phyloP scores from a whole-genome alignment of 148 eudicot genomes.

The Cornus florida region DNA sequence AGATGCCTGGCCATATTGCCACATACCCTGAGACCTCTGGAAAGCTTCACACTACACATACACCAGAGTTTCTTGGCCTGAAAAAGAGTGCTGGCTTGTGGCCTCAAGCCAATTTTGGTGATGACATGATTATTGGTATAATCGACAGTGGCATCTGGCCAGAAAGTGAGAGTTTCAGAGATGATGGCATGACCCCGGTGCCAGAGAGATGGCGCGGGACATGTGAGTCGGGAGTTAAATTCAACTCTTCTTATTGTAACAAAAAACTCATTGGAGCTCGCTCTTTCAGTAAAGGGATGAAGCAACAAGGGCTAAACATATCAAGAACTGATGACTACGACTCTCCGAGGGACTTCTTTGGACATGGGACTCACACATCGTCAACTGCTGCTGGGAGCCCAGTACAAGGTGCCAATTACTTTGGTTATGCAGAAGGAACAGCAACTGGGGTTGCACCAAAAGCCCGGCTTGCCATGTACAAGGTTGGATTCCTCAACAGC shows the following conservation, averaged over 20 bases:
- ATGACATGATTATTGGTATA: constrained; percentile 41
- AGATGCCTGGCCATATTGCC: too few species aligned
- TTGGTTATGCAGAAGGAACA: constrained; percentile 38
- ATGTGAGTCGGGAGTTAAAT: too few species aligned
- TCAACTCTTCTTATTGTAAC: too few species aligned
- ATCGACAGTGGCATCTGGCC: constrained; percentile 57
- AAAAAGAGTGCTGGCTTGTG: constrained; percentile 10
- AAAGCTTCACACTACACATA: constrained; percentile 2
- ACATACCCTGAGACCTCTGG: constrained; percentile 5
- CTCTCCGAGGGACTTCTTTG: constrained; percentile 35
- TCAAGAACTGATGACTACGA: constrained; percentile 21
- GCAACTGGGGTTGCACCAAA: constrained; percentile 45
- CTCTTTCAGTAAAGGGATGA: constrained; percentile 9
- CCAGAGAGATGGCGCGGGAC: too few species aligned
- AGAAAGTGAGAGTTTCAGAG: constrained; percentile 37
- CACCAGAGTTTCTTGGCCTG: constrained; percentile 22
- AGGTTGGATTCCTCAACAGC: too few species aligned
- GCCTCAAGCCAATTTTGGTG: constrained; percentile 6
- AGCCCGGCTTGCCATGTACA: constrained; percentile 53
- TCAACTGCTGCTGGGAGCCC: constrained; percentile 47
- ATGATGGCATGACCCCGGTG: too few species aligned
- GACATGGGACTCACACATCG: constrained; percentile 57
- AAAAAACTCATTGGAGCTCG: too few species aligned
- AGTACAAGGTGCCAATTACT: constrained; percentile 19
- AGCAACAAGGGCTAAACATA: constrained; percentile 4